Conservation (phyloP, 116 monocot species). For the Posidonia oceanica region DNA sequence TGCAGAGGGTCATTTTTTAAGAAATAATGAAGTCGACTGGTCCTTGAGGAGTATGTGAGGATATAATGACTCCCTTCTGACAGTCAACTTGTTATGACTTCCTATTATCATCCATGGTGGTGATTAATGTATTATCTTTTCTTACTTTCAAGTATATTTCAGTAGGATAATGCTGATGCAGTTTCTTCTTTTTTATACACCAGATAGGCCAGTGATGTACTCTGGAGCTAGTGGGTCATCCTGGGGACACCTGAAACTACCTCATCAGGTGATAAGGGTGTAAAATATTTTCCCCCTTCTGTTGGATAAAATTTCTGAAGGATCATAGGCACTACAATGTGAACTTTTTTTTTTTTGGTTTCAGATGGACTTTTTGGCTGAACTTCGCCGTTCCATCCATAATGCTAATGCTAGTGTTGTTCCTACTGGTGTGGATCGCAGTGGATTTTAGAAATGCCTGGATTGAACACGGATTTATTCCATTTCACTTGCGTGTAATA, state of each 20-base stretch:
- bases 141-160: too few species aligned
- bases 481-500: not conserved
- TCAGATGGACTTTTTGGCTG: slow-evolving; percentile 61
- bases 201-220: slow-evolving; percentile 82
- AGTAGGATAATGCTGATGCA: not conserved
- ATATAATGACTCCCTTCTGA: too few species aligned
- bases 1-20: too few species aligned
- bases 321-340: not conserved
- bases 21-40: too few species aligned
- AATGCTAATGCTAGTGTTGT: not conserved
- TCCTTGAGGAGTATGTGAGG: too few species aligned
- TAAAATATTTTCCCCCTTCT: not conserved
- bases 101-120: too few species aligned
- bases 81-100: too few species aligned
- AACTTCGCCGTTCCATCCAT: slow-evolving; percentile 30
- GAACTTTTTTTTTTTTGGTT: not conserved
- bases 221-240: slow-evolving; percentile 72
- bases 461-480: not conserved
- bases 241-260: slow-evolving; percentile 80
- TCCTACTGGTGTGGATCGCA: not conserved
- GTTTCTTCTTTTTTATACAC: not conserved
- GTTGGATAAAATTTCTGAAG: not conserved
- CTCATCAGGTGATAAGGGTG: slow-evolving; percentile 48
- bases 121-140: too few species aligned
- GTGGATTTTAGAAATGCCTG: not conserved